Evolutionary conservation across 495 filamentous ascomycete species (phyloP).

Genomic region (Penicillium cosmopolitanum): DNA sequence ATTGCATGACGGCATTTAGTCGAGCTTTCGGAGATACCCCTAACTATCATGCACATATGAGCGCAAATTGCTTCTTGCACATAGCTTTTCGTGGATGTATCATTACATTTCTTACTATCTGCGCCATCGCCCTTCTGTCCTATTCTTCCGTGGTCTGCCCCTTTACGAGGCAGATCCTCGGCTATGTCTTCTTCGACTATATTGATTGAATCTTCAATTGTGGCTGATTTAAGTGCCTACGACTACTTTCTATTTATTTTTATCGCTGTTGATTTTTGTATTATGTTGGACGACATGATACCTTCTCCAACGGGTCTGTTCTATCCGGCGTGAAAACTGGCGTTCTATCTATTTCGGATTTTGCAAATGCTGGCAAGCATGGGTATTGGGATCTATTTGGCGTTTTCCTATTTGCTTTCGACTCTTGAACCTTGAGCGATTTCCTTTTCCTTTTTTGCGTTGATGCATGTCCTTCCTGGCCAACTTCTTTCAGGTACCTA

Average conservation of each 20-base stretch:
- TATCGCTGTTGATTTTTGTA: constrained; percentile 22
- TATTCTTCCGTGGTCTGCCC: constrained; percentile 21
- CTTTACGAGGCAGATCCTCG: constrained; percentile 2
- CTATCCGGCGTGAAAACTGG: constrained; percentile 35
- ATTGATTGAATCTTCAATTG: constrained; percentile 12
- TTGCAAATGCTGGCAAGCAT: constrained; percentile 27
- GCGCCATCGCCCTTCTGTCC: constrained; percentile 11
- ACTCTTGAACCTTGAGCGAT: constrained; percentile 10
- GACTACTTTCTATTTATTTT: constrained; percentile 10
- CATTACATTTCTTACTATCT: constrained; percentile 34
- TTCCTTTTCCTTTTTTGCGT: neutral
- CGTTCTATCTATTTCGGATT: constrained; percentile 22
- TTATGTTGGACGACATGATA: constrained; percentile 33
- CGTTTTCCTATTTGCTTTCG: constrained; percentile 15
- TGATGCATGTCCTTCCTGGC: neutral
- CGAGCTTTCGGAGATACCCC: constrained; percentile 29
- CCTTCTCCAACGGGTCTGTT: constrained; percentile 22
- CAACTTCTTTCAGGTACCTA: neutral
- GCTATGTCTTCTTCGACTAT: constrained; percentile 29
- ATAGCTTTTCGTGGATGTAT: constrained; percentile 43
- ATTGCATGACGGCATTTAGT: constrained; percentile 19
- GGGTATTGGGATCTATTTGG: constrained; percentile 14
- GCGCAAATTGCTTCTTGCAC: constrained; percentile 35
- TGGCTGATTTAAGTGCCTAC: neutral
- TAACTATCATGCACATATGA: constrained; percentile 31